Percentiles rank a stretch among this genome's conserved stretches.
phyloP scores from a whole-genome alignment of 2,329 filamentous ascomycete genomes.

The Penicillium sp. region DNA sequence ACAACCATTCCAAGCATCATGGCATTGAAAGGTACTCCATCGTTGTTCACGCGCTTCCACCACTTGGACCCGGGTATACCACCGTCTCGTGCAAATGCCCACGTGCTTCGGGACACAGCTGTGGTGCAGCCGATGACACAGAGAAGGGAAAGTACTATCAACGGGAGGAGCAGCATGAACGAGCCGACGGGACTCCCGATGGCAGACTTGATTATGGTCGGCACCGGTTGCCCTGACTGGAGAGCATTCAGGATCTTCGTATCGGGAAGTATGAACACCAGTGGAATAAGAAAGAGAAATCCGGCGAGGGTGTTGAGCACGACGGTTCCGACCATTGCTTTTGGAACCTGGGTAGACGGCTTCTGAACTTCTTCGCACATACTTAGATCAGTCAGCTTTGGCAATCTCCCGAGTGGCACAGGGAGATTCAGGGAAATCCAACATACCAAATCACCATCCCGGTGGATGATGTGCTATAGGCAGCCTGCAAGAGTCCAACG shows the following conservation, averaged over 20 bases:
- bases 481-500: conserved; percentile 65
- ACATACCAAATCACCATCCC: conserved; percentile 77
- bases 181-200: conserved; percentile 70
- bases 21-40: conserved; percentile 67
- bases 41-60: conserved; percentile 64
- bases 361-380: conserved; percentile 70
- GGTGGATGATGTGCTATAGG: conserved; percentile 66
- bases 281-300: conserved; percentile 66
- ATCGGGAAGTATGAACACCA: conserved; percentile 73
- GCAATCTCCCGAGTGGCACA: neutral
- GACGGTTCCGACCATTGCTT: conserved; percentile 68
- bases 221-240: conserved; percentile 71
- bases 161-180: conserved; percentile 67
- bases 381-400: conserved; percentile 12
- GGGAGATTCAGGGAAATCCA: neutral
- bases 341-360: conserved; percentile 65
- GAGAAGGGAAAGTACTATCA: conserved; percentile 71
- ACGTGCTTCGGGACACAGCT: conserved; percentile 70
- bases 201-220: conserved; percentile 70
- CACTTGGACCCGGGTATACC: conserved; percentile 67
- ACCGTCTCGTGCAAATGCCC: conserved; percentile 71
- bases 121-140: conserved; percentile 72
- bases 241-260: conserved; percentile 62
- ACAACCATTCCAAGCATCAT: conserved; percentile 67
- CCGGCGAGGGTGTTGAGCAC: conserved; percentile 65